Conservation (phyloP, 2,329 filamentous ascomycete genomes). For the Paraphaeosphaeria minitans region DNA sequence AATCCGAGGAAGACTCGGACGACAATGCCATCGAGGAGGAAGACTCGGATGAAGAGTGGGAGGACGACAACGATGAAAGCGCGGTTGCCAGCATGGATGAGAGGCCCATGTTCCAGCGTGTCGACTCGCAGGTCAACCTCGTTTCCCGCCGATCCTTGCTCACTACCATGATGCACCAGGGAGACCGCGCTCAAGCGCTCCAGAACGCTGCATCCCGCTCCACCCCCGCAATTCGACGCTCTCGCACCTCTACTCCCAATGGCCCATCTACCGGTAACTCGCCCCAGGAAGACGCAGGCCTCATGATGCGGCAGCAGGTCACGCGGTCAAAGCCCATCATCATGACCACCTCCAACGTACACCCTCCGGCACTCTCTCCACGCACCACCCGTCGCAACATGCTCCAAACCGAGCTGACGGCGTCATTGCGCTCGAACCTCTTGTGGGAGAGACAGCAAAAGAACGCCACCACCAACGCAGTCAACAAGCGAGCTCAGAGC, state of each 20-base stretch:
- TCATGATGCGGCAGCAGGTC: conserved; percentile 64
- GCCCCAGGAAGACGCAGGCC: conserved; percentile 56
- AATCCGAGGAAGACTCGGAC: conserved; percentile 63
- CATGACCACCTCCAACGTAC: conserved; percentile 69
- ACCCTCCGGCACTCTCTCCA: conserved; percentile 82
- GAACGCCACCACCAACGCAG: conserved; percentile 84
- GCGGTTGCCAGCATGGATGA: conserved; percentile 83
- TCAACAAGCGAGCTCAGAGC: conserved; percentile 87
- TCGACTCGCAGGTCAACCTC: conserved; percentile 85
- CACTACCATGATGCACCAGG: conserved; percentile 85
- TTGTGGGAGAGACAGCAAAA: conserved; percentile 96
- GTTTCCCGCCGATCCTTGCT: conserved; percentile 86
- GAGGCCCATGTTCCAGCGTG: conserved; percentile 81
- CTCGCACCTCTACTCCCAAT: conserved; percentile 70
- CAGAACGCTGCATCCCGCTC: conserved; percentile 67
- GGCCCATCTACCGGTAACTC: conserved; percentile 68
- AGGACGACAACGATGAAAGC: conserved; percentile 75
- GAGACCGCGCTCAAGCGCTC: conserved; percentile 72
- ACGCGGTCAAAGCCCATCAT: conserved; percentile 82
- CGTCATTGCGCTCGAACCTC: conserved; percentile 87
- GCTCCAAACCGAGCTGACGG: conserved; percentile 91
- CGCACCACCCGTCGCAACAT: conserved; percentile 93
- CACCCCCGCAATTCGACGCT: conserved; percentile 60
- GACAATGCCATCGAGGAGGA: conserved; percentile 69
- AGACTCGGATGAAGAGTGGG: conserved; percentile 57